phyloP scores from a whole-genome alignment of 768 basidiomycete species.

The Pisolithus tinctorius region DNA sequence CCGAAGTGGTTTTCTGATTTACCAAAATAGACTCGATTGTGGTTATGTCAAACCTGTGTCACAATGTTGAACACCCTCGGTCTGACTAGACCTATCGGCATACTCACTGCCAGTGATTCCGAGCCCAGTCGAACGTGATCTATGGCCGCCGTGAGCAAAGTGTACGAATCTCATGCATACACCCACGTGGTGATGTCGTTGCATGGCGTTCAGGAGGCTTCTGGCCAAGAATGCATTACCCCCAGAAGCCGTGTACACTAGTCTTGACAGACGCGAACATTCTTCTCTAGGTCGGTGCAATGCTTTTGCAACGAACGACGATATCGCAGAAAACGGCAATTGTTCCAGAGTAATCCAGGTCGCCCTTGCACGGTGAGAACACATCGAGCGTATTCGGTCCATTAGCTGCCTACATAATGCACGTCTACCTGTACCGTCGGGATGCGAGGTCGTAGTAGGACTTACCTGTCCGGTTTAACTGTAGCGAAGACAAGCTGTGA shows the following conservation, averaged over 20 bases:
- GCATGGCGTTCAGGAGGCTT: constrained; percentile 55
- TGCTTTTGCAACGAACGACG: constrained; percentile 54
- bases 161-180: background rate
- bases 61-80: background rate
- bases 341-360: constrained; percentile 68
- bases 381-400: constrained; percentile 49
- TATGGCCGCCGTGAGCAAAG: constrained; percentile 15
- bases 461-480: constrained; percentile 47
- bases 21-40: constrained; percentile 50
- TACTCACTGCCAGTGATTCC: constrained; percentile 62
- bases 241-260: constrained; percentile 50
- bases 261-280: constrained; percentile 44
- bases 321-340: constrained; percentile 48
- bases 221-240: constrained; percentile 70
- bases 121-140: constrained; percentile 62
- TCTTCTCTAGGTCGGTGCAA: constrained; percentile 55
- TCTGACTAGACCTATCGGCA: background rate
- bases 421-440: background rate
- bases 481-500: constrained; percentile 59
- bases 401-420: constrained; percentile 30
- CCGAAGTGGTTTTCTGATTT: constrained; percentile 42
- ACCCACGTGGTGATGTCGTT: constrained; percentile 56
- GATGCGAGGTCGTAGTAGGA: constrained; percentile 2
- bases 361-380: constrained; percentile 47
- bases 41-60: constrained; percentile 46